phyloP scores from a whole-genome alignment of 2,329 filamentous ascomycete species.

The Fusarium sp. region DNA sequence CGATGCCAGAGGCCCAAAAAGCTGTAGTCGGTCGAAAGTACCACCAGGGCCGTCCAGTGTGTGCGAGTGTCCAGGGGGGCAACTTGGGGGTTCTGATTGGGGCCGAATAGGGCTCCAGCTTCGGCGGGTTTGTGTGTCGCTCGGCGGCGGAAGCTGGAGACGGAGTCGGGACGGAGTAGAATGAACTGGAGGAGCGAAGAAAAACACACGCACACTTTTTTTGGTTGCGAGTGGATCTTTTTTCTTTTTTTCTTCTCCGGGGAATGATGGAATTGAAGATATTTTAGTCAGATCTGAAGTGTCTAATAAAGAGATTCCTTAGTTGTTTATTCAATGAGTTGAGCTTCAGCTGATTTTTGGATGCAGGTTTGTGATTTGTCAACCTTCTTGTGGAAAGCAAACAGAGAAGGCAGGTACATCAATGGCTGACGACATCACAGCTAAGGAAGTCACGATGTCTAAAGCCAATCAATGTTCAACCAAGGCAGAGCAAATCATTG shows the following conservation, averaged over 20 bases:
- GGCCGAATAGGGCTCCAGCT: slow-evolving; percentile 45
- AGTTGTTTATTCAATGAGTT: neutral
- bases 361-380: neutral
- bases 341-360: neutral
- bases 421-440: slow-evolving; percentile 19
- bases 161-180: slow-evolving; percentile 41
- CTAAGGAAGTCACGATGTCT: slow-evolving; percentile 12
- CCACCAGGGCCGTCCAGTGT: slow-evolving; percentile 31
- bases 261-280: slow-evolving; percentile 4
- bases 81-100: slow-evolving; percentile 43
- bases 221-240: slow-evolving; percentile 10
- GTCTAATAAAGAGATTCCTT: neutral
- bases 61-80: slow-evolving; percentile 37
- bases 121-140: slow-evolving; percentile 34
- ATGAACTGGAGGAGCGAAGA: slow-evolving; percentile 26
- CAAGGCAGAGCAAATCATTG: slow-evolving; percentile 21
- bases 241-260: slow-evolving; percentile 1
- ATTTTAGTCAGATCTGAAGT: neutral
- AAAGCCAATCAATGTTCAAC: slow-evolving; percentile 5
- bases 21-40: slow-evolving; percentile 43
- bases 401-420: neutral
- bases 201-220: slow-evolving; percentile 32
- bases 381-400: neutral
- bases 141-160: slow-evolving; percentile 42
- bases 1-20: slow-evolving; percentile 45